These are phyloP conservation scores for Dactylellina cionopaga DNA, from an alignment of 2,329 filamentous ascomycete genomes.

Conservation along the genomic window DNA sequence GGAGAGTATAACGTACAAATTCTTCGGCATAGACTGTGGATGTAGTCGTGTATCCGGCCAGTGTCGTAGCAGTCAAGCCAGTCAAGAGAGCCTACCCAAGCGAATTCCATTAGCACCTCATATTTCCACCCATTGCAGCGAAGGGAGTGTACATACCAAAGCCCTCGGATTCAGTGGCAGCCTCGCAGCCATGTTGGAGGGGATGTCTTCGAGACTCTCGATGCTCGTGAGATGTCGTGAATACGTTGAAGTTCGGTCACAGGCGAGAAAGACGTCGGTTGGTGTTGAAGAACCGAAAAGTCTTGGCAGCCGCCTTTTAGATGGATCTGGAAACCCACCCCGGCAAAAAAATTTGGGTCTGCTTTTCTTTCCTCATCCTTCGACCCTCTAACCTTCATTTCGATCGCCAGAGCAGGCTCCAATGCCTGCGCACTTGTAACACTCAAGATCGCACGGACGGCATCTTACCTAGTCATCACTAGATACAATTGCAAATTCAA, in stretches of 20 bases:
- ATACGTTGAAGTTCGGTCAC: constrained; percentile 43
- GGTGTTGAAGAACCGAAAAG: constrained; percentile 26
- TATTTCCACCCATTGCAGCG: neutral
- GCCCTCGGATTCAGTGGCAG: constrained; percentile 48
- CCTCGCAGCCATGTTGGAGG: constrained; percentile 45
- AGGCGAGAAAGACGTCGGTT: constrained; percentile 27
- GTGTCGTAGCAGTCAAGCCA: constrained; percentile 38
- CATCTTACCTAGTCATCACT: neutral
- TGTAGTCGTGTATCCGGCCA: constrained; percentile 43
- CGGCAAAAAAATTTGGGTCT: constrained; percentile 47
- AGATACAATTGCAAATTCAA: neutral
- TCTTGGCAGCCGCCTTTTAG: constrained; percentile 38
- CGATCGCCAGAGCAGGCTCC: constrained; percentile 18
- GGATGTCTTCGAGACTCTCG: constrained; percentile 18
- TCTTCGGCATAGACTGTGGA: constrained; percentile 49
- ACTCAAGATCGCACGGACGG: constrained; percentile 27
- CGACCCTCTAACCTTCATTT: constrained; percentile 9
- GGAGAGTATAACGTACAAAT: constrained; percentile 28
- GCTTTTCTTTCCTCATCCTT: neutral
- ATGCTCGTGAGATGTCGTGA: constrained; percentile 3
- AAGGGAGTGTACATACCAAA: constrained; percentile 20
- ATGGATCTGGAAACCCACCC: constrained; percentile 35
- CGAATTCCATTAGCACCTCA: constrained; percentile 7
- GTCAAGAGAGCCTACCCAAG: constrained; percentile 41
- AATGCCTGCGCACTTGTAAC: constrained; percentile 27